Percentiles rank a stretch among this genome's conserved stretches.
These are phyloP conservation scores for Macrolepiota dolichaula DNA, from an alignment of 768 basidiomycete genomes.

Conservation along the genomic window DNA sequence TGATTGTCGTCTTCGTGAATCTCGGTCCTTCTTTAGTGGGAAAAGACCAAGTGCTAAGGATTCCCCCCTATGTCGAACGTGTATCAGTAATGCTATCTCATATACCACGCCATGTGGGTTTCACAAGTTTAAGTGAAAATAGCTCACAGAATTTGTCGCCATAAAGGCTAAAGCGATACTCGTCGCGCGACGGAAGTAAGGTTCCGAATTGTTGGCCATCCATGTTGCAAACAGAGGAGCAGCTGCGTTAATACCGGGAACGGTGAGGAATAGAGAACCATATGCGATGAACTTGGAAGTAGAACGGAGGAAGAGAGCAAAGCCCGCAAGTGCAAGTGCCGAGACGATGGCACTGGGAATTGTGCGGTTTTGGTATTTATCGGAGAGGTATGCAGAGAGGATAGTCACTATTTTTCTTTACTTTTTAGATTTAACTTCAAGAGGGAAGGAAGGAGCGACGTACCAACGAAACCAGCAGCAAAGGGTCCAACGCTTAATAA, in stretches of 20 bases:
- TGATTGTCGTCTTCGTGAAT: conserved; percentile 33
- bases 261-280: conserved; percentile 31
- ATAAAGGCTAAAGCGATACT: conserved; percentile 32
- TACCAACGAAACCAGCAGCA: conserved; percentile 32
- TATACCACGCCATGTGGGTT: no score
- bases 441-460: neutral
- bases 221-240: conserved; percentile 29
- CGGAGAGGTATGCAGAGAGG: conserved; percentile 22
- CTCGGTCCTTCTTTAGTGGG: conserved; percentile 34
- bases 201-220: conserved; percentile 37
- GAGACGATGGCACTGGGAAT: conserved; percentile 22
- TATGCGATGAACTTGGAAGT: conserved; percentile 23
- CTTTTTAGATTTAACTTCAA: neutral
- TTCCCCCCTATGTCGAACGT: conserved; percentile 28
- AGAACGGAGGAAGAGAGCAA: conserved; percentile 27
- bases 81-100: neutral
- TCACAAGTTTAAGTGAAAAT: no score
- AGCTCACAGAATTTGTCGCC: conserved; percentile 29
- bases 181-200: conserved; percentile 32
- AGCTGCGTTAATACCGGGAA: conserved; percentile 29
- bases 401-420: conserved; percentile 19
- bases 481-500: conserved; percentile 36
- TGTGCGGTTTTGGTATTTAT: conserved; percentile 23
- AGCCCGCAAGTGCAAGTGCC: conserved; percentile 26
- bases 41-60: conserved; percentile 36